Conservation (phyloP, 768 basidiomycete genomes). For the Mrakia frigida region DNA sequence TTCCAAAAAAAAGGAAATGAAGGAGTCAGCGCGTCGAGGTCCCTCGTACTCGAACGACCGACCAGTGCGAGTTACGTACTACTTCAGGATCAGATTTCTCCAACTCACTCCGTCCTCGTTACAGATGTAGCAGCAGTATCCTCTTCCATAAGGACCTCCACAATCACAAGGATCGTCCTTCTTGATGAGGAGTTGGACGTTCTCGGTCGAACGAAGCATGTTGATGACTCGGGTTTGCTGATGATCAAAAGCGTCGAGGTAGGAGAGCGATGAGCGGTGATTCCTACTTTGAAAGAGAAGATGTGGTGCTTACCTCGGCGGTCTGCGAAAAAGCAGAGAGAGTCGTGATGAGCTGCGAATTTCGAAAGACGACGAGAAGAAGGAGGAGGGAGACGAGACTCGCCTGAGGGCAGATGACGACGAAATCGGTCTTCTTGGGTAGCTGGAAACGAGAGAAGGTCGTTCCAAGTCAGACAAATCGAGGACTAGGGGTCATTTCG, state of each 20-base stretch:
- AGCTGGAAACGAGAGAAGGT: slow-evolving; percentile 75
- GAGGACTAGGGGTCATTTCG: not conserved
- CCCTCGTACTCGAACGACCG: not conserved
- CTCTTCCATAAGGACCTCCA: slow-evolving; percentile 46
- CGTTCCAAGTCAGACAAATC: slow-evolving; percentile 65
- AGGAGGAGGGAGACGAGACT: too few species aligned
- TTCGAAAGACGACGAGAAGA: too few species aligned
- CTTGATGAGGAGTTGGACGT: slow-evolving; percentile 65
- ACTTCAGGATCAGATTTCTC: slow-evolving; percentile 54
- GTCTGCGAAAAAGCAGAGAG: too few species aligned
- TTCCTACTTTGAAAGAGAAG: not conserved
- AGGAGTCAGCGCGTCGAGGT: not conserved
- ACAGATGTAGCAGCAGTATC: not conserved
- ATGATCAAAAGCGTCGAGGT: not conserved
- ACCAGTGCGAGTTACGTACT: slow-evolving; percentile 31
- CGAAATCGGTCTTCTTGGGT: too few species aligned
- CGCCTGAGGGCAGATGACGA: too few species aligned
- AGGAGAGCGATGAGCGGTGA: not conserved
- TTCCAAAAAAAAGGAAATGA: not conserved
- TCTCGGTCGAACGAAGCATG: slow-evolving; percentile 13
- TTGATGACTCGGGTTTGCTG: not conserved
- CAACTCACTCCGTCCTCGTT: slow-evolving; percentile 42
- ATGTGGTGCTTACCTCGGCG: too few species aligned
- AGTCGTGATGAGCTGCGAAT: too few species aligned
- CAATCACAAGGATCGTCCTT: slow-evolving; percentile 72